Percentiles rank a stretch among this genome's conserved stretches.
Evolutionary conservation across 768 basidiomycete species (phyloP).

Genomic region (Leccinum barrowsii): DNA sequence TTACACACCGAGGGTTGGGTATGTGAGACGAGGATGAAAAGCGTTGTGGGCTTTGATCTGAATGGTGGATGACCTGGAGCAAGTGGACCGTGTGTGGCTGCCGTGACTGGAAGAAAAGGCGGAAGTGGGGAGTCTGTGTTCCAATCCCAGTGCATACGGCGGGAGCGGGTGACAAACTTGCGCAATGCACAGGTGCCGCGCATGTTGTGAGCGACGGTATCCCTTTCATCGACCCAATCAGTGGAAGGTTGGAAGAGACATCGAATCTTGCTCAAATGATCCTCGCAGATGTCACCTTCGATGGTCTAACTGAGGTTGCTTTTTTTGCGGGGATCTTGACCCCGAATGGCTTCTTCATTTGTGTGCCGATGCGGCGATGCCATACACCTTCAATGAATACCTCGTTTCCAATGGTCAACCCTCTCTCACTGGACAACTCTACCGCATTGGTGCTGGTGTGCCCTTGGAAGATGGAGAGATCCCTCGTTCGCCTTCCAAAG

Average conservation of each 20-base stretch:
- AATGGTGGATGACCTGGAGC: too few relatives aligned
- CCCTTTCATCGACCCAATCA: background rate
- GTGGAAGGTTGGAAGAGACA: background rate
- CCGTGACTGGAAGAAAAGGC: too few relatives aligned
- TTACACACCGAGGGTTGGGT: too few relatives aligned
- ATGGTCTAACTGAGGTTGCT: background rate
- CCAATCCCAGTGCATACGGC: too few relatives aligned
- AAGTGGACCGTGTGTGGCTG: too few relatives aligned
- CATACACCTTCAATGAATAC: background rate
- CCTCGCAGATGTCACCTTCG: background rate
- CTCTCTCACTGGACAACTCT: background rate
- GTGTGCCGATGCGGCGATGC: conserved; percentile 2
- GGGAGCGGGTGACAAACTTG: too few relatives aligned
- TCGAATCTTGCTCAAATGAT: background rate
- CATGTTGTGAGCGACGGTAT: background rate
- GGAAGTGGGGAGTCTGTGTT: too few relatives aligned
- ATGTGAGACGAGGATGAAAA: too few relatives aligned
- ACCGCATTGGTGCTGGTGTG: background rate
- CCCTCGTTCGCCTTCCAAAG: conserved; percentile 31
- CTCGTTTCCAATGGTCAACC: background rate
- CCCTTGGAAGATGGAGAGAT: background rate
- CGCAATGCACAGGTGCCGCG: too few relatives aligned
- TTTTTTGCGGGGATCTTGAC: conserved; percentile 6
- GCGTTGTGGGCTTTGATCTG: too few relatives aligned
- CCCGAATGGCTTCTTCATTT: conserved; percentile 13